Conservation (phyloP, 2,329 filamentous ascomycete species). For the Trichophyton mentagrophytes region DNA sequence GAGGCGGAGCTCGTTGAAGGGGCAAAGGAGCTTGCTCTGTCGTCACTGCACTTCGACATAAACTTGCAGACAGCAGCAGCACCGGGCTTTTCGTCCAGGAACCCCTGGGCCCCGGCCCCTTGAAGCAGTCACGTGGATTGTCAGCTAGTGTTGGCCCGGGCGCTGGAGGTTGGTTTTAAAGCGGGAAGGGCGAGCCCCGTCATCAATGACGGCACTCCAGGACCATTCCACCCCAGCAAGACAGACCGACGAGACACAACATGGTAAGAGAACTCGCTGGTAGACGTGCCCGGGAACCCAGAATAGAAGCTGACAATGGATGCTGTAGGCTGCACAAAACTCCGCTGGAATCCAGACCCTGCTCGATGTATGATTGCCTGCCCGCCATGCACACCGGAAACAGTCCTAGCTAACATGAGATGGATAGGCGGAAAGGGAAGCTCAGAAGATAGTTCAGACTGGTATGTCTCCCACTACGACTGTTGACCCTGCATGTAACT, state of each 20-base stretch:
- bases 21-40: neutral
- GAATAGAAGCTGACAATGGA: slow-evolving; percentile 1
- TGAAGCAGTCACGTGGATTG: neutral
- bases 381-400: neutral
- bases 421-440: slow-evolving; percentile 81
- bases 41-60: neutral
- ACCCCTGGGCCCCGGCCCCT: neutral
- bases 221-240: neutral
- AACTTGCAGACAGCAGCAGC: neutral
- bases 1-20: neutral
- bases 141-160: neutral
- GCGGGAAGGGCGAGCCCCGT: neutral
- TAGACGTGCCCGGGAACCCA: neutral
- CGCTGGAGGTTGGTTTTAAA: neutral
- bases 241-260: neutral
- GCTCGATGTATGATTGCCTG: slow-evolving; percentile 63
- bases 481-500: neutral
- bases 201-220: slow-evolving; percentile 1
- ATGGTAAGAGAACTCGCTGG: neutral
- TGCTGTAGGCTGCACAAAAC: slow-evolving; percentile 67
- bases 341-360: slow-evolving; percentile 96
- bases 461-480: slow-evolving; percentile 41
- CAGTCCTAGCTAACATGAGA: slow-evolving; percentile 5
- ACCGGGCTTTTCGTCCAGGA: neutral
- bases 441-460: slow-evolving; percentile 97